phyloP scores from a whole-genome alignment of 202 grass and related monocot genomes.

The Bolboschoenoplectus hybrid region DNA sequence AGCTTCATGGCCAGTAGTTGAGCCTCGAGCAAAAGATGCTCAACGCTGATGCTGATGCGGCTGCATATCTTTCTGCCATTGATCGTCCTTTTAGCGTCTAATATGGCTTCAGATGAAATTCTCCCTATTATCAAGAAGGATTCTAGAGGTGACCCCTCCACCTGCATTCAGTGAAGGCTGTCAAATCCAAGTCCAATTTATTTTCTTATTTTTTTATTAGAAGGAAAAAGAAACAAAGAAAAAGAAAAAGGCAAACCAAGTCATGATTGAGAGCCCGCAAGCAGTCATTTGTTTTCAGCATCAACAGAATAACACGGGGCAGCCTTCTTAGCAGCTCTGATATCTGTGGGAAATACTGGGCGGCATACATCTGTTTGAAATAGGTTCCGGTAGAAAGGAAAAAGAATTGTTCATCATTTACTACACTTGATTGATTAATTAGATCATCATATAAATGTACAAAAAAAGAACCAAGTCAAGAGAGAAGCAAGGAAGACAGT shows the following conservation, averaged over 20 bases:
- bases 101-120: slow-evolving; percentile 74
- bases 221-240: neutral
- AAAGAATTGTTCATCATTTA: neutral
- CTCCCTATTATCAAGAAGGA: slow-evolving; percentile 80
- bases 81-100: slow-evolving; percentile 60
- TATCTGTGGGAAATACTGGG: slow-evolving; percentile 78
- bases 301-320: slow-evolving; percentile 87
- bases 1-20: slow-evolving; percentile 57
- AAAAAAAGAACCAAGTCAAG: slow-evolving; percentile 16
- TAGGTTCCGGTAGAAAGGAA: slow-evolving; percentile 22
- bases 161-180: slow-evolving; percentile 38
- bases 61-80: slow-evolving; percentile 47
- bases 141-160: slow-evolving; percentile 70
- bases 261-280: slow-evolving; percentile 83
- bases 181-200: neutral
- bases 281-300: slow-evolving; percentile 98
- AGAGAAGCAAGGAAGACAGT: neutral
- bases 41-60: slow-evolving; percentile 38
- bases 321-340: slow-evolving; percentile 84
- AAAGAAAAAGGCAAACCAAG: slow-evolving; percentile 53
- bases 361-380: slow-evolving; percentile 65
- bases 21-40: slow-evolving; percentile 67
- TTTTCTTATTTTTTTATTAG: neutral
- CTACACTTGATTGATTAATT: neutral
- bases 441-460: slow-evolving; percentile 19